These are phyloP conservation scores for Fusarium austroafricanum DNA, from an alignment of 2,329 filamentous ascomycete genomes.

Conservation along the genomic window DNA sequence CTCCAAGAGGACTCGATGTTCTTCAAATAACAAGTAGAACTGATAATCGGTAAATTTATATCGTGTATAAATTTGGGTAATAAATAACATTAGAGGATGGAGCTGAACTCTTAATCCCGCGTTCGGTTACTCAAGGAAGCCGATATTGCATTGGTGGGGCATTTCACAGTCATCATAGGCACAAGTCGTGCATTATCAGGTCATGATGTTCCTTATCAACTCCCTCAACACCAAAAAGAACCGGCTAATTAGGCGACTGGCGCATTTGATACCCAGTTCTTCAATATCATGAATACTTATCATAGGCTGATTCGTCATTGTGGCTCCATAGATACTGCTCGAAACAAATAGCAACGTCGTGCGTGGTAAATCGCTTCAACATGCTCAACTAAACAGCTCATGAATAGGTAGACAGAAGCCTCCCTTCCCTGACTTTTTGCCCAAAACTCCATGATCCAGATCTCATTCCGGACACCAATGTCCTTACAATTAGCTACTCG, in stretches of 20 bases:
- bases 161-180: slow-evolving; percentile 21
- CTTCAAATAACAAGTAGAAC: not conserved
- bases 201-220: slow-evolving; percentile 19
- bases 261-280: not conserved
- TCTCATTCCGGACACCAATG: slow-evolving; percentile 10
- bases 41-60: not conserved
- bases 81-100: not conserved
- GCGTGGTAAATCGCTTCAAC: slow-evolving; percentile 1
- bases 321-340: not conserved
- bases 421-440: slow-evolving; percentile 15
- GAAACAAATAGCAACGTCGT: not conserved
- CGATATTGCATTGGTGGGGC: slow-evolving; percentile 26
- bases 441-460: slow-evolving; percentile 32
- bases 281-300: not conserved
- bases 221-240: not conserved
- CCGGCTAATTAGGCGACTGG: not conserved
- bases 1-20: not conserved
- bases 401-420: not conserved
- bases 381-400: slow-evolving; percentile 7
- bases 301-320: not conserved
- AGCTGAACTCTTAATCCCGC: slow-evolving; percentile 25
- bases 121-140: slow-evolving; percentile 15
- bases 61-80: not conserved
- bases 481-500: slow-evolving; percentile 11
- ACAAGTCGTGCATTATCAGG: slow-evolving; percentile 18